Evolutionary conservation across 192 early-diverging fungal genomes (phyloP), one percentile per base, ranked within the genome.

Genomic region (Coemansia sp.): DNA sequence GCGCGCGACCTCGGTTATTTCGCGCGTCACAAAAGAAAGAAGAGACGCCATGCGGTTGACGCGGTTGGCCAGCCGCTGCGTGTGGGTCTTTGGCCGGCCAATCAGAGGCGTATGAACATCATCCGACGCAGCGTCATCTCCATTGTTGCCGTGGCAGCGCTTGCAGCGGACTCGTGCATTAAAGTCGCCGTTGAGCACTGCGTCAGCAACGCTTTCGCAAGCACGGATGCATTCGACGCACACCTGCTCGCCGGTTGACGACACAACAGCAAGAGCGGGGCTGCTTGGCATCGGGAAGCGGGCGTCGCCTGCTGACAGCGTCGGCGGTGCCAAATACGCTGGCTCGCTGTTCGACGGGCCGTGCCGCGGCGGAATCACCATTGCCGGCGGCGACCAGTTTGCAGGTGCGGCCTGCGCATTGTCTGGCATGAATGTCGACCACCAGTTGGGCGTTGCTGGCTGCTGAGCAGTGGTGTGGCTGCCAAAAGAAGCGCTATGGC

Each of bases 1-100:
- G 56, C 85, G 84, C 6, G 89, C 85, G 5, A 92, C 91, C 44
- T 87, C 84, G 15, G 87, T 86, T 11, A 92, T 87, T 63, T 90
- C 88, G 47, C 61, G 63, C 9, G 81, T 75, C 40, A 83, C 73
- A 78, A 64, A 75, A 11, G 68, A 67, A 48, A 83, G 61, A 15
- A 83, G 72, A 63, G 81, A 83, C 3, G 76, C 72, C 81, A 83
- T 83, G 66, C 72, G 69, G 63, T 83, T 83, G 50, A 83, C 76
- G 52, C 76, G 72, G 61, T 78, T 83, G 15, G 76, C 81, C 42
- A 83, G 70, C 6, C 65, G 47, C 72, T 75, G 72, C 11, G 81
- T 83, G 23, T 83, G 81, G 15, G 69, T 69, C 9, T 50, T 23
- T 0, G 81, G 81, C 21, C 70, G 72, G 10, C 47, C 60, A 43